phyloP scores from a whole-genome alignment of 2,329 filamentous ascomycete genomes.

The Hypoxylon sp. region DNA sequence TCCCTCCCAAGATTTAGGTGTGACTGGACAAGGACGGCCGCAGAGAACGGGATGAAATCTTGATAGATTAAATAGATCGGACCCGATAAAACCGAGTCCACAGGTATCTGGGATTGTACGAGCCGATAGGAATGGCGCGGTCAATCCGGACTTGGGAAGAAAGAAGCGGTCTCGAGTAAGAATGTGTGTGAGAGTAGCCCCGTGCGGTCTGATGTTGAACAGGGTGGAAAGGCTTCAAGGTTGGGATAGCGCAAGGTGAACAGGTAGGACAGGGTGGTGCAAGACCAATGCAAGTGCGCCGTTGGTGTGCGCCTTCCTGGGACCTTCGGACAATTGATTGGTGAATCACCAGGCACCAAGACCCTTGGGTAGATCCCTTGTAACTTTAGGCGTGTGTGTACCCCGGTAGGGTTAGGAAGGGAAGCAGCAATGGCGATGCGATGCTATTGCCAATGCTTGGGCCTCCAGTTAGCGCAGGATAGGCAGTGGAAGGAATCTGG shows the following conservation, averaged over 20 bases:
- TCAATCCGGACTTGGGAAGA: slow-evolving; percentile 22
- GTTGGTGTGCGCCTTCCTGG: slow-evolving; percentile 37
- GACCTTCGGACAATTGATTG: slow-evolving; percentile 34
- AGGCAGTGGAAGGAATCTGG: slow-evolving; percentile 17
- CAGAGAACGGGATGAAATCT: slow-evolving; percentile 10
- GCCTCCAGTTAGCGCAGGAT: too few species aligned
- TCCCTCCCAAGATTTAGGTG: slow-evolving; percentile 5
- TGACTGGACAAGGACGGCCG: slow-evolving; percentile 14
- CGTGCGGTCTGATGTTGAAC: slow-evolving; percentile 25
- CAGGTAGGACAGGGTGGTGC: slow-evolving; percentile 24
- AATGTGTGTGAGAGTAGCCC: slow-evolving; percentile 5
- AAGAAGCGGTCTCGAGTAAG: slow-evolving; percentile 28
- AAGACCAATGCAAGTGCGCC: slow-evolving; percentile 40
- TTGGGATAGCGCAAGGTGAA: slow-evolving; percentile 34
- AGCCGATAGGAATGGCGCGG: slow-evolving; percentile 29
- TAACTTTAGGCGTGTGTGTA: slow-evolving; percentile 18
- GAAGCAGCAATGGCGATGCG: slow-evolving; percentile 8
- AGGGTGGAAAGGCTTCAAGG: slow-evolving; percentile 9
- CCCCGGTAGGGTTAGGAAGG: neutral
- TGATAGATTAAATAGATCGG: slow-evolving; percentile 24
- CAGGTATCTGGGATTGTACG: slow-evolving; percentile 2
- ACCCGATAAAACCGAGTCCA: slow-evolving; percentile 23
- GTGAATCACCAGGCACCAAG: slow-evolving; percentile 28
- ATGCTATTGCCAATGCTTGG: slow-evolving; percentile 6
- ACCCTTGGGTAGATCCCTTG: slow-evolving; percentile 36